Conservation (phyloP, 2,329 filamentous ascomycete genomes). For the Aspergillus eucalypticola region DNA sequence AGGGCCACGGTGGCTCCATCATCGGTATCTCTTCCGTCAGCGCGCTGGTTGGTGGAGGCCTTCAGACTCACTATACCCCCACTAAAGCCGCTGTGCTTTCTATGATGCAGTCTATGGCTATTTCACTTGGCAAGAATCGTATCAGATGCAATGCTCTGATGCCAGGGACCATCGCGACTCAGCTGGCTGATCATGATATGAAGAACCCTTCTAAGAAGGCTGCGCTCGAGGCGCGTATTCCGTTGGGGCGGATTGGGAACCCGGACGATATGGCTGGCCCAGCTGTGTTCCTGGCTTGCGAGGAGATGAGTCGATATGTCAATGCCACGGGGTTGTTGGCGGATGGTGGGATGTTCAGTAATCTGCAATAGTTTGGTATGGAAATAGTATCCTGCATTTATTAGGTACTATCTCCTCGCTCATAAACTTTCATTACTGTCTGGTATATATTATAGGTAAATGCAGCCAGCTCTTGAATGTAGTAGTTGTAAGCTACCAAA, state of each 20-base stretch:
- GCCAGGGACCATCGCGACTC: constrained; percentile 76
- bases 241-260: constrained; percentile 66
- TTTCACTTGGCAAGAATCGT: constrained; percentile 68
- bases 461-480: too few species aligned
- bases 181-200: constrained; percentile 77
- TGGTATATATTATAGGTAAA: rapidly evolving
- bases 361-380: constrained; percentile 14
- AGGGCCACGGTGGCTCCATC: constrained; percentile 30
- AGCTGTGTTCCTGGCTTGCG: constrained; percentile 45
- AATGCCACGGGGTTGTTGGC: constrained; percentile 21
- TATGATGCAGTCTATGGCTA: constrained; percentile 77
- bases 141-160: constrained; percentile 79
- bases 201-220: constrained; percentile 47
- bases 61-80: constrained; percentile 78
- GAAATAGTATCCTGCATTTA: neutral
- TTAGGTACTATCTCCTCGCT: too few species aligned
- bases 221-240: constrained; percentile 70
- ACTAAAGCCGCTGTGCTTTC: constrained; percentile 77
- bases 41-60: constrained; percentile 57
- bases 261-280: constrained; percentile 72
- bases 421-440: too few species aligned
- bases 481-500: too few species aligned
- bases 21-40: constrained; percentile 35
- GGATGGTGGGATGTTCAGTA: constrained; percentile 26
- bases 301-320: constrained; percentile 25